Base-by-base conservation (phyloP, 75 land plant genomes). In the Pseudotsuga menziesii region DNA sequence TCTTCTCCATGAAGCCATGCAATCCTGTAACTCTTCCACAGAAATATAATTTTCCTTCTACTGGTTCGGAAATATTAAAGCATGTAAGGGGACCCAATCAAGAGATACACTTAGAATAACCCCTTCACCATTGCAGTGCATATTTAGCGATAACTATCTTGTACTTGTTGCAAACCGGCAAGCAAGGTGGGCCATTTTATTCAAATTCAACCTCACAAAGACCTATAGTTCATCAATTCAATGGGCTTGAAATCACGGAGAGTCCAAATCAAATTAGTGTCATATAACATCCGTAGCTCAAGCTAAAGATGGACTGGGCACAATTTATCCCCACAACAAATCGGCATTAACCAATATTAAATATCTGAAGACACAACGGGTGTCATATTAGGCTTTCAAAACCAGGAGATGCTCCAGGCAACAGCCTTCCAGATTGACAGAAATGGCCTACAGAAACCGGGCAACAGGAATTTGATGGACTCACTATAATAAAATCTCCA, bases 281-380 rank as follows among this genome's bases (percentile, higher is more conserved):
- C 52, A 69, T 67, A 67, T 7, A 41, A 41, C 6, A 41, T 69
- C 69, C 39, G 48, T 39, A 20, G 72, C 48, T 36, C 48, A 69
- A 69, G 67, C 72, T n/a, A 69, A 41, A 13, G 52, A 35, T 69
- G 9, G 72, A 44, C 36, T 69, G 72, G 41, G 72, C 48, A 41
- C n/a, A 39, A 41, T 69, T 41, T 69, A 69, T n/a, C 72, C 35
- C 52, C 23, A 41, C 48, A 69, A 69, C 44, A 69, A 35, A 69
- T 39, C 41, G n/a, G 25, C n/a, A 17, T 29, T 64, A 32, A 20
- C 41, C 17, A 35, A 64, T 32, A 64, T 32, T 32, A 16, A 64
- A 64, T 69, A 69, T 39, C 13, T 39, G 48, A 69, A 20, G 44
- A 8, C n/a, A 41, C 20, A 5, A 41, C 2, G 13, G 44, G 48